phyloP scores from a whole-genome alignment of 345 rosid species.

The Syzygium grande region DNA sequence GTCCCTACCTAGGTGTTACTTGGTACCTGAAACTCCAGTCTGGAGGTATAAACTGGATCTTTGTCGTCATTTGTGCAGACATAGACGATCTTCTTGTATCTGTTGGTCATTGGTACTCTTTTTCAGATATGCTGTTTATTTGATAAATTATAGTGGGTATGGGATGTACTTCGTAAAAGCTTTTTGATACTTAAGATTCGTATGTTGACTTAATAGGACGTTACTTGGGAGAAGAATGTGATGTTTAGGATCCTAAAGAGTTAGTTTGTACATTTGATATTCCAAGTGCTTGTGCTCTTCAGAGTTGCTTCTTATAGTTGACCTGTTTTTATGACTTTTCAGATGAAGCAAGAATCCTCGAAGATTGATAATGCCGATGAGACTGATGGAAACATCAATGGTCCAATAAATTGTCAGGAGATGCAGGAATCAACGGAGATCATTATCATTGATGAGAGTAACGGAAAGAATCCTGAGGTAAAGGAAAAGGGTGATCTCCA shows the following conservation, averaged over 20 bases:
- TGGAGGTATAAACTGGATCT: not conserved
- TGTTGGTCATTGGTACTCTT: not conserved
- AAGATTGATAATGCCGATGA: conserved; percentile 11
- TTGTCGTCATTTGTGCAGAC: not conserved
- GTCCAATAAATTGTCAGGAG: not conserved
- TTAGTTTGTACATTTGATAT: not conserved
- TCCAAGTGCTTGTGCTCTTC: not conserved
- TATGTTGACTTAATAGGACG: not conserved
- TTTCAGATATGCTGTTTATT: not conserved
- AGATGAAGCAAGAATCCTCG: conserved; percentile 13
- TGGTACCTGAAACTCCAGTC: not conserved
- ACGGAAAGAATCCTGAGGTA: conserved; percentile 6
- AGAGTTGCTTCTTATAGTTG: not conserved
- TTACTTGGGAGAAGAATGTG: not conserved
- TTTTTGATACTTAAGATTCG: not conserved
- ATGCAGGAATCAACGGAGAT: not conserved
- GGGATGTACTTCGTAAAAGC: not conserved
- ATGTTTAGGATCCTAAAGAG: not conserved
- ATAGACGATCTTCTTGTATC: not conserved
- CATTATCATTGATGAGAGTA: conserved; percentile 7
- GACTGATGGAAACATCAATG: not conserved
- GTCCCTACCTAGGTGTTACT: not conserved
- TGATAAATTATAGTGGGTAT: not conserved
- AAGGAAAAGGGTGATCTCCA: conserved; percentile 22
- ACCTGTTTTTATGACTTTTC: not conserved